phyloP scores from a whole-genome alignment of 495 filamentous ascomycete genomes.

The Aspergillus nidulans region DNA sequence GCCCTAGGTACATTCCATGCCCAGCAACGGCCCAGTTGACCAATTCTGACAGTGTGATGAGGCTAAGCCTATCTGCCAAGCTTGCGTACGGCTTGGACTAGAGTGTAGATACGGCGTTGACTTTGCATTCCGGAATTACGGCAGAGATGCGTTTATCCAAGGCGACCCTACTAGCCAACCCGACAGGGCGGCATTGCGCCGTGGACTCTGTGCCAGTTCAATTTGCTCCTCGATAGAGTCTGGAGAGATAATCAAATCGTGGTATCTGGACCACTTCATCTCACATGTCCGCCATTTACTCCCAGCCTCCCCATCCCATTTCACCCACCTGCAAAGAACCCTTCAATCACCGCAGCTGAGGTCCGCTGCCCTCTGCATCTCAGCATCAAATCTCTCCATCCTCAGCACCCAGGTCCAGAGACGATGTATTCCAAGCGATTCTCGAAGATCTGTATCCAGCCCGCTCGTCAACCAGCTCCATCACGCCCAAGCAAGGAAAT shows the following conservation, averaged over 20 bases:
- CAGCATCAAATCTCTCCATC: constrained; percentile 17
- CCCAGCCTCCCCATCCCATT: background rate
- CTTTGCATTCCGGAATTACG: constrained; percentile 1
- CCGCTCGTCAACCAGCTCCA: constrained; percentile 8
- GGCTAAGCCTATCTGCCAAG: constrained; percentile 9
- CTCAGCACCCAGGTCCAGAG: constrained; percentile 13
- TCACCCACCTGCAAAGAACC: background rate
- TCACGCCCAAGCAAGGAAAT: constrained; percentile 4
- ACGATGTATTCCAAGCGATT: background rate
- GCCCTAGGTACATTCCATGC: too few relatives aligned
- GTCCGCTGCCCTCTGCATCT: constrained; percentile 12
- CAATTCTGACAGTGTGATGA: constrained; percentile 10
- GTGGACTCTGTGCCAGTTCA: too few relatives aligned
- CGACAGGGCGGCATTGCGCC: too few relatives aligned
- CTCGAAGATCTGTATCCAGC: constrained; percentile 10
- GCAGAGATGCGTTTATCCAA: background rate
- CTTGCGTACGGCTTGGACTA: constrained; percentile 9
- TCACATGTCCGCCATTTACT: constrained; percentile 9
- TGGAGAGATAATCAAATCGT: background rate
- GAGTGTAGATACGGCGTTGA: constrained; percentile 14
- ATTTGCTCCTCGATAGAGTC: background rate
- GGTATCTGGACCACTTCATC: constrained; percentile 8
- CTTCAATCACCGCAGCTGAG: background rate
- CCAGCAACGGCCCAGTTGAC: background rate
- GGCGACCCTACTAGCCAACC: too few relatives aligned